Base-by-base conservation (phyloP, 2,329 filamentous ascomycete genomes). In the Exophiala bonariae region DNA sequence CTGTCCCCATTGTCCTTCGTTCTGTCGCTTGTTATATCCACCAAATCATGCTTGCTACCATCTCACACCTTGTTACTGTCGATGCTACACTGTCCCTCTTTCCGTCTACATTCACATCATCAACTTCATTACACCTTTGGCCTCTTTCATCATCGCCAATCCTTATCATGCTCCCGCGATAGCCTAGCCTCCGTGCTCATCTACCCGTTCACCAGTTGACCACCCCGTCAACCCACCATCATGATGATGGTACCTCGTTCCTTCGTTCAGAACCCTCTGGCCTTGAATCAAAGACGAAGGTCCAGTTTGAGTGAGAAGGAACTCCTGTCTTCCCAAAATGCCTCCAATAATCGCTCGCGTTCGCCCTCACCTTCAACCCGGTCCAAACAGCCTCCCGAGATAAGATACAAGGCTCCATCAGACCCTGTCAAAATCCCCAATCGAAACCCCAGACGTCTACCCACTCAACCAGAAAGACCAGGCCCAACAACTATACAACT, bases 211-310 rank as follows among this genome's bases (percentile, higher is more conserved):
- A 26, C 23, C 23, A 26, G 6, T 11, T 26, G 6, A 26, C 11
- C 11, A 6, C 23, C 6, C 23, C 23, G 6, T 11, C 23, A 26
- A 11, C 6, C 23, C 30, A 19, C 23, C 22, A 26, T 20, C 42
- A 50, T 41, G 43, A 71, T 70, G 67, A 71, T 71, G 67, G 66
- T 70, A 39, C 68, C 68, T 31, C 61, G 66, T 54, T 62, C 66
- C 40, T 71, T 69, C 49, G 55, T 65, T 14, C 68, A 67, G 36
- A 64, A 55, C 32, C 67, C 68, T 9, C 55, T 63, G 23, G 54
- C 62, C 26, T 45, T 59, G 10, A 57, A 58, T 34, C 63, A 60
- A 41, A 44, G 40, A 11, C 19, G 45, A 22, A 33, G 50, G 18
- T 51, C 49, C 30, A 45, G 35, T 13, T 44, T 54, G 44, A 50